Percentiles rank a stretch among this genome's conserved stretches.
These are phyloP conservation scores for Fusarium devonianum DNA, from an alignment of 2,329 filamentous ascomycete species.

Conservation along the genomic window DNA sequence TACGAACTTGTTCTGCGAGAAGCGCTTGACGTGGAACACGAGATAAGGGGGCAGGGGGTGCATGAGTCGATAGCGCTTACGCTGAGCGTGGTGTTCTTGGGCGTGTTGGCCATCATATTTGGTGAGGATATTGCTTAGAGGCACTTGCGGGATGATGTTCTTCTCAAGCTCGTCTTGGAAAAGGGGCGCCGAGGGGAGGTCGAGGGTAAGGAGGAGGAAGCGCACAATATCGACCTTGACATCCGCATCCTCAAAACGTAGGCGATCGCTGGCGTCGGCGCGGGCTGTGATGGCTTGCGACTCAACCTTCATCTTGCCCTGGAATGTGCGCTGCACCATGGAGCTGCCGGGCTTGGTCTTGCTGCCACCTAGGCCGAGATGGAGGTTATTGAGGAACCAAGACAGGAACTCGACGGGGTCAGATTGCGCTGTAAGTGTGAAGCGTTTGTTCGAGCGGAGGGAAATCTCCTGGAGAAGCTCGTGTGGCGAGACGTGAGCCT, in stretches of 20 bases:
- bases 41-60: slow-evolving; percentile 92
- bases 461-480: slow-evolving; percentile 96
- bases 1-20: slow-evolving; percentile 96
- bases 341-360: slow-evolving; percentile 84
- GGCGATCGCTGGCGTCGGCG: slow-evolving; percentile 83
- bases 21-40: slow-evolving; percentile 95
- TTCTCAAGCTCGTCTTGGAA: slow-evolving; percentile 95
- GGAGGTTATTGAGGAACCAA: slow-evolving; percentile 97
- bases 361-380: slow-evolving; percentile 88
- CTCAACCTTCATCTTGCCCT: slow-evolving; percentile 90
- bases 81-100: slow-evolving; percentile 87
- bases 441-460: slow-evolving; percentile 87
- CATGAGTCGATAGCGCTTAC: slow-evolving; percentile 86
- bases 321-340: slow-evolving; percentile 91
- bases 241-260: slow-evolving; percentile 89
- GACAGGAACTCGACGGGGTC: slow-evolving; percentile 96
- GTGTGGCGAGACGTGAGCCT: slow-evolving; percentile 94
- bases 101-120: slow-evolving; percentile 92
- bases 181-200: slow-evolving; percentile 88
- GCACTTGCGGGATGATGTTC: slow-evolving; percentile 95
- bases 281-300: slow-evolving; percentile 93
- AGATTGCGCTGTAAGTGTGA: slow-evolving; percentile 87
- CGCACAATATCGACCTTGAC: slow-evolving; percentile 79
- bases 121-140: slow-evolving; percentile 79
- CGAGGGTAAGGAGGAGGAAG: slow-evolving; percentile 91